Evolutionary conservation across 2,329 filamentous ascomycete species (phyloP).

Genomic region (Botryosphaeria dothidea): DNA sequence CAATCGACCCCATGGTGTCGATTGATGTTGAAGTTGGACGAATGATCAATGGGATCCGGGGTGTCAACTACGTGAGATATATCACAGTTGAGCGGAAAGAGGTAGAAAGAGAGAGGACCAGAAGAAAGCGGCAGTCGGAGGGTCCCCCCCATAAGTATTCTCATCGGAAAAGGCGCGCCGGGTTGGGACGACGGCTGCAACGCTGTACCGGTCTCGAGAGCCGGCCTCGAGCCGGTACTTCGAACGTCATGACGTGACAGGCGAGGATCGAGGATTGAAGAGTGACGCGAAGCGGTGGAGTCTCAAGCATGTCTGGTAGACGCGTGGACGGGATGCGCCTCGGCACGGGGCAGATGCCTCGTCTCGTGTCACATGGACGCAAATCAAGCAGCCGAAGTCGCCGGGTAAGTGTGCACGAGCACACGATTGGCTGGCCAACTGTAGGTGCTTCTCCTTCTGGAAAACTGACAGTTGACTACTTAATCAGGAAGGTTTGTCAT

Average conservation of each 20-base stretch:
- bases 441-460: background rate
- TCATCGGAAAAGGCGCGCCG: background rate
- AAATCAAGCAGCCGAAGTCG: background rate
- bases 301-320: background rate
- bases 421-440: background rate
- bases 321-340: background rate
- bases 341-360: conserved; percentile 1
- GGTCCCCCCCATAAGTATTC: background rate
- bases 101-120: background rate
- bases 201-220: background rate
- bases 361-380: background rate
- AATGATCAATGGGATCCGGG: no score
- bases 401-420: background rate
- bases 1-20: conserved; percentile 1
- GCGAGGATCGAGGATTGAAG: background rate
- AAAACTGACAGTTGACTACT: background rate
- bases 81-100: background rate
- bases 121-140: background rate
- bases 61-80: no score
- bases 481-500: background rate
- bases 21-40: background rate
- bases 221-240: background rate
- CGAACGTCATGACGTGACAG: background rate
- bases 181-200: background rate
- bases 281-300: background rate